phyloP scores from a whole-genome alignment of 2,329 filamentous ascomycete species.

The Fragosphaeria purpurea region DNA sequence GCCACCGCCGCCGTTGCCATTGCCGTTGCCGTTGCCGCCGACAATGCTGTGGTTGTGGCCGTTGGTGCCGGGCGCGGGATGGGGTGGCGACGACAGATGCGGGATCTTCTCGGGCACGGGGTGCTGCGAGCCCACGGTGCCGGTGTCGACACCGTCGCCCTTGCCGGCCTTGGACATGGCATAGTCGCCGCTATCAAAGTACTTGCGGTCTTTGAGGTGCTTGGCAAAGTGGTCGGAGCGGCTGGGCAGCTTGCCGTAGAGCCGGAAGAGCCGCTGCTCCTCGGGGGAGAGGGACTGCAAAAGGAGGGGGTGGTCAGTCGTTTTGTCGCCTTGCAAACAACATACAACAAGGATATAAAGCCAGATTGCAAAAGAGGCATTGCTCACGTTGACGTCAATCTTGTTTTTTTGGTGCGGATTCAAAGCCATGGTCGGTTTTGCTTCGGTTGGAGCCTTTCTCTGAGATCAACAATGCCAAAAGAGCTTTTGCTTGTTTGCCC shows the following conservation, averaged over 20 bases:
- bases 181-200: constrained; percentile 95
- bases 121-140: constrained; percentile 87
- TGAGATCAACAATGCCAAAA: too few species aligned
- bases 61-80: constrained; percentile 19
- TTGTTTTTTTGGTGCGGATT: constrained; percentile 99
- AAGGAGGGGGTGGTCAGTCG: neutral
- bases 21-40: constrained; percentile 23
- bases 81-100: constrained; percentile 63
- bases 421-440: constrained; percentile 32
- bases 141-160: constrained; percentile 85
- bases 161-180: constrained; percentile 96
- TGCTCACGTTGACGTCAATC: constrained; percentile 83
- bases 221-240: constrained; percentile 96
- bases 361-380: neutral
- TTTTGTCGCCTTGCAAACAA: neutral
- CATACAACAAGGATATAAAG: neutral
- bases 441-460: too few species aligned
- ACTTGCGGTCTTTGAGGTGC: constrained; percentile 98
- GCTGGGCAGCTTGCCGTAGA: constrained; percentile 95
- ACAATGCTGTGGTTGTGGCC: constrained; percentile 12
- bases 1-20: constrained; percentile 12
- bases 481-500: too few species aligned
- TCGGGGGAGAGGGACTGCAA: constrained; percentile 78
- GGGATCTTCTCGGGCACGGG: constrained; percentile 93
- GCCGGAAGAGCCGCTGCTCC: constrained; percentile 90